Evolutionary conservation across 2,329 filamentous ascomycete species (phyloP).

Genomic region (Pestalotiopsis sp.): DNA sequence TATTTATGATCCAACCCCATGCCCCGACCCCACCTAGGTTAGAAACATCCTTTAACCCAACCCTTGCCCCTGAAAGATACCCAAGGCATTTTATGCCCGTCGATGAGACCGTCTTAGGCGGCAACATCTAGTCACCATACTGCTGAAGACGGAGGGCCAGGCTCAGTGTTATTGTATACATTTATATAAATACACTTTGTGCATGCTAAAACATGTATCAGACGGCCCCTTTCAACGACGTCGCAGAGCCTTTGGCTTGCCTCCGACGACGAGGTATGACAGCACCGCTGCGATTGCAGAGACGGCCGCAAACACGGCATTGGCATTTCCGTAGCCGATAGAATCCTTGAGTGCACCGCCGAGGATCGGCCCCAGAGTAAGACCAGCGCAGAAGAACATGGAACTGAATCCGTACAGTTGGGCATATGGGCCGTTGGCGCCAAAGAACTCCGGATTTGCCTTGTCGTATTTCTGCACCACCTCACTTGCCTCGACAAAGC

Average conservation of each 20-base stretch:
- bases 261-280: conserved; percentile 46
- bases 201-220: neutral
- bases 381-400: conserved; percentile 60
- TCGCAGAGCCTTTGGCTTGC: conserved; percentile 29
- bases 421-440: conserved; percentile 58
- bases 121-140: neutral
- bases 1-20: no score
- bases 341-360: conserved; percentile 50
- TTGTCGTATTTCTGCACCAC: conserved; percentile 56
- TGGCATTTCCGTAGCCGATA: conserved; percentile 61
- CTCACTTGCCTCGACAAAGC: conserved; percentile 56
- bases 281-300: conserved; percentile 43
- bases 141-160: no score
- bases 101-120: neutral
- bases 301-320: conserved; percentile 45
- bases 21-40: no score
- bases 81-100: no score
- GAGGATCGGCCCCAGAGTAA: conserved; percentile 60
- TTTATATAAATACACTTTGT: neutral
- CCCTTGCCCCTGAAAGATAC: no score
- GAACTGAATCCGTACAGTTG: conserved; percentile 66
- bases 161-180: neutral
- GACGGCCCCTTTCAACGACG: neutral
- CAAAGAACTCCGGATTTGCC: conserved; percentile 56
- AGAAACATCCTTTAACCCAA: no score